Conservation (phyloP, 768 basidiomycete species). For the Naganishia vishniacii region DNA sequence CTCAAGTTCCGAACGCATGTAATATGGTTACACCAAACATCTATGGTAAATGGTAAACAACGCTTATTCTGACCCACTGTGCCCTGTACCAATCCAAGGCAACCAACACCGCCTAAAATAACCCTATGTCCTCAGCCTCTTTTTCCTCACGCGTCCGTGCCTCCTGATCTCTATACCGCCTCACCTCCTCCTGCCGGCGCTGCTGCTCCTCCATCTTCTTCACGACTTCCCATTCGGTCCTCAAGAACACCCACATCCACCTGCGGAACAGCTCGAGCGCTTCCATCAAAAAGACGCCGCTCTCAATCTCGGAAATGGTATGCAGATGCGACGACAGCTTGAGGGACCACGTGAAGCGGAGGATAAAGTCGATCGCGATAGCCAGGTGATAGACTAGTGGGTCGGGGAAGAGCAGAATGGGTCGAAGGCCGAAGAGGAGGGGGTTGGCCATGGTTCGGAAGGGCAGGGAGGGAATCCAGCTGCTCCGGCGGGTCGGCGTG, state of each 20-base stretch:
- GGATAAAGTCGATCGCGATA: constrained; percentile 73
- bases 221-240: constrained; percentile 93
- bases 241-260: constrained; percentile 97
- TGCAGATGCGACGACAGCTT: constrained; percentile 83
- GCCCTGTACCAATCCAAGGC: no score
- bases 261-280: constrained; percentile 78
- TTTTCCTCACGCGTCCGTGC: no score
- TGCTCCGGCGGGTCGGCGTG: background rate
- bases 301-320: constrained; percentile 68
- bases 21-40: no score
- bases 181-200: background rate
- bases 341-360: constrained; percentile 89
- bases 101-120: no score
- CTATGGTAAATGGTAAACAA: no score
- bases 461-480: constrained; percentile 6
- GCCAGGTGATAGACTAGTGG: constrained; percentile 72
- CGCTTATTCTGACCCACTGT: no score
- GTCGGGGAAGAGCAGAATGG: constrained; percentile 70
- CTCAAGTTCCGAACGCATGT: no score
- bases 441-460: constrained; percentile 24
- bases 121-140: no score
- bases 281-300: constrained; percentile 83
- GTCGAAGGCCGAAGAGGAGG: constrained; percentile 63
- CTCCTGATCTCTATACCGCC: no score
- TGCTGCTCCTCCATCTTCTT: constrained; percentile 46